These are phyloP conservation scores for Tetracentron sinense DNA, from an alignment of 164 flowering plant genomes.

Conservation along the genomic window DNA sequence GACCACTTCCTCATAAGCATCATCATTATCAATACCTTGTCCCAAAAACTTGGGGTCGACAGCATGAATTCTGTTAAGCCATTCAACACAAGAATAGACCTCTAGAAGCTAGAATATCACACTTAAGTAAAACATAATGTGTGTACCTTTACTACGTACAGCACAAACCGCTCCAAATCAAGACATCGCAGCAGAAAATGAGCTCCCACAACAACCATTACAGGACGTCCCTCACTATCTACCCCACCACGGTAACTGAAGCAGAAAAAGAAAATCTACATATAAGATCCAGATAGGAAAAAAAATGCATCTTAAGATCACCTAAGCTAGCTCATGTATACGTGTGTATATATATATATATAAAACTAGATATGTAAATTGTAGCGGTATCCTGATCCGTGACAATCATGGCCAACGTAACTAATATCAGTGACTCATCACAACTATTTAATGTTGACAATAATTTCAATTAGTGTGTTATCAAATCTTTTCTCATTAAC, in stretches of 20 bases:
- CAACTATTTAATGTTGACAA: too few species aligned
- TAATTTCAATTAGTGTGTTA: too few species aligned
- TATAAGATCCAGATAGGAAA: background rate
- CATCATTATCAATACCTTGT: too few species aligned
- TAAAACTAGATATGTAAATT: background rate
- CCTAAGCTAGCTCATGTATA: background rate
- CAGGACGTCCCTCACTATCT: constrained; percentile 97
- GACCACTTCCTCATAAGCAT: too few species aligned
- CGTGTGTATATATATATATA: too few species aligned
- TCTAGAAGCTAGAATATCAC: background rate
- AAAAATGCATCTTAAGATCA: background rate
- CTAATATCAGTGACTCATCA: too few species aligned
- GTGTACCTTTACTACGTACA: constrained; percentile 80
- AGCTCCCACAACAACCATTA: constrained; percentile 99
- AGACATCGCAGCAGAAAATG: constrained; percentile 98
- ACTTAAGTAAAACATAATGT: background rate
- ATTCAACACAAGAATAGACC: too few species aligned
- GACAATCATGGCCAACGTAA: too few species aligned
- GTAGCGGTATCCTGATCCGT: background rate
- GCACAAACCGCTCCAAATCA: constrained; percentile 93
- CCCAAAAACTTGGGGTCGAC: too few species aligned
- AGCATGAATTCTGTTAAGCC: too few species aligned
- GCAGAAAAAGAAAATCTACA: constrained; percentile 4
- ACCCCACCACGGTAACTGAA: constrained; percentile 97
- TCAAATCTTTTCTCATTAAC: too few species aligned